These are phyloP conservation scores for Triticum monococcum DNA, from an alignment of 176 grass and related monocot genomes.

Conservation along the genomic window DNA sequence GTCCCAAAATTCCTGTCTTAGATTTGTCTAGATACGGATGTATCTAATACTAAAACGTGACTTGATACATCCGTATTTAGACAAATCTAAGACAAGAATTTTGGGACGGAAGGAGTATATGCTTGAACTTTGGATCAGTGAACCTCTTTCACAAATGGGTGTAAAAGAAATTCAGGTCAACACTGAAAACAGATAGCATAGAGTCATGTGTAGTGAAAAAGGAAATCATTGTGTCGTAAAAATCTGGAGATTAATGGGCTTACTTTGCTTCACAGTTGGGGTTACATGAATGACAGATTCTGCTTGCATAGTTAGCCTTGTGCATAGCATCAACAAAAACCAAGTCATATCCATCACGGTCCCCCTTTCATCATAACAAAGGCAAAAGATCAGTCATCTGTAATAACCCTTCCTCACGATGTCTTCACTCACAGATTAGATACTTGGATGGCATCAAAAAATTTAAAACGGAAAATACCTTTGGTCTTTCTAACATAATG, in stretches of 20 bases:
- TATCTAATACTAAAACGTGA: too few relatives aligned
- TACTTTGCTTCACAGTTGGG: slow-evolving; percentile 99
- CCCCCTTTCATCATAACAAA: slow-evolving; percentile 61
- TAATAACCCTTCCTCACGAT: neutral
- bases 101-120: neutral
- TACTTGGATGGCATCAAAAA: slow-evolving; percentile 26
- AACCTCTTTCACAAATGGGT: slow-evolving; percentile 18
- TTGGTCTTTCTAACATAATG: slow-evolving; percentile 96
- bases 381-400: slow-evolving; percentile 42
- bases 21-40: too few relatives aligned
- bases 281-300: slow-evolving; percentile 95
- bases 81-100: too few relatives aligned
- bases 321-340: slow-evolving; percentile 99
- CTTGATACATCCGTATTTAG: too few relatives aligned
- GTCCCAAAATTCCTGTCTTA: too few relatives aligned
- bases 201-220: slow-evolving; percentile 22
- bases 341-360: slow-evolving; percentile 96
- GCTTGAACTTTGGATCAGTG: neutral
- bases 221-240: slow-evolving; percentile 11
- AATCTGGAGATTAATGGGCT: slow-evolving; percentile 29
- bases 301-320: slow-evolving; percentile 98
- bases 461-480: slow-evolving; percentile 44
- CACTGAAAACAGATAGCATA: slow-evolving; percentile 8
- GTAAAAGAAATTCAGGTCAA: slow-evolving; percentile 30
- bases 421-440: neutral